phyloP scores from a whole-genome alignment of 345 rosid genomes.

The Geranium brycei region DNA sequence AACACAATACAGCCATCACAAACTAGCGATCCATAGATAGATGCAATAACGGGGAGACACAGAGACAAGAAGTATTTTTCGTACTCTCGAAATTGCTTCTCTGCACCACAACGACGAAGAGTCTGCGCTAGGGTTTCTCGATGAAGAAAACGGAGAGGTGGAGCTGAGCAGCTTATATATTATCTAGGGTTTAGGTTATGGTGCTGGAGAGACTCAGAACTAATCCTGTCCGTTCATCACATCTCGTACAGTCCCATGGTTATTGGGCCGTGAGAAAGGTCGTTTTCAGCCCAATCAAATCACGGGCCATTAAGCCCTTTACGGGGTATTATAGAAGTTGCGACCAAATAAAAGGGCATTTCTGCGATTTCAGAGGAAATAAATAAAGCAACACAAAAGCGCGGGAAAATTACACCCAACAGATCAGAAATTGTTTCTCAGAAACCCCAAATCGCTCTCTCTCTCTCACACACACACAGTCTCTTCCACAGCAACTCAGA shows the following conservation, averaged over 20 bases:
- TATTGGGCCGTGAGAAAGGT: neutral
- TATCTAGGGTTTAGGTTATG: conserved; percentile 2
- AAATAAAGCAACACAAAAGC: neutral
- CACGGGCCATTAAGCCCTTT: neutral
- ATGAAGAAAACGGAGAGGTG: neutral
- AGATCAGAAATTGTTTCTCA: neutral
- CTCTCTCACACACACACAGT: neutral
- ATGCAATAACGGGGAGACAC: neutral
- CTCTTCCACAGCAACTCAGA: neutral
- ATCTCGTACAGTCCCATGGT: neutral
- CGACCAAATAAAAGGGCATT: neutral
- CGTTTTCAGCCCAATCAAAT: neutral
- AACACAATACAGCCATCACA: neutral
- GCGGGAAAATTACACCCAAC: neutral
- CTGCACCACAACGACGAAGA: neutral
- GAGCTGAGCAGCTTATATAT: neutral
- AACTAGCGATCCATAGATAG: neutral
- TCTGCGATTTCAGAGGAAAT: neutral
- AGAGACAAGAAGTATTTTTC: neutral
- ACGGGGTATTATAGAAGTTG: too few relatives aligned
- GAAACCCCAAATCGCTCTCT: neutral
- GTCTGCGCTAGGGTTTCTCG: neutral
- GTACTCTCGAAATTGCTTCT: neutral
- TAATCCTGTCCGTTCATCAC: conserved; percentile 6
- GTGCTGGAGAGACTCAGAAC: too few relatives aligned